These are phyloP conservation scores for Lactarius quietus DNA, from an alignment of 768 basidiomycete species.

Conservation along the genomic window DNA sequence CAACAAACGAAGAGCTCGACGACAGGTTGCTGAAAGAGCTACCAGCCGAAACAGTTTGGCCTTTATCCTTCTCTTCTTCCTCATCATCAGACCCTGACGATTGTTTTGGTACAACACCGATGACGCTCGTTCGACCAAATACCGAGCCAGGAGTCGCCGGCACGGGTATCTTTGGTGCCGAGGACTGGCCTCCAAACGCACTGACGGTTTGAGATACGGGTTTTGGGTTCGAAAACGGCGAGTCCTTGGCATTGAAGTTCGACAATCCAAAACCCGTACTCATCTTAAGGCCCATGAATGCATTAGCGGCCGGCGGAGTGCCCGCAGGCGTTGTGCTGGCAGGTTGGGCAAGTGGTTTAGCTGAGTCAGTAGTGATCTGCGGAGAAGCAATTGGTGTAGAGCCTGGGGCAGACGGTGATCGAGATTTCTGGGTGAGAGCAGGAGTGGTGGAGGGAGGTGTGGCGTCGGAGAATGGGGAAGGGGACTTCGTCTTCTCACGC, in stretches of 20 bases:
- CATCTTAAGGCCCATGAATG: conserved; percentile 24
- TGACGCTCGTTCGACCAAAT: conserved; percentile 34
- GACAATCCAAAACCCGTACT: conserved; percentile 21
- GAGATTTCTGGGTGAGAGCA: neutral
- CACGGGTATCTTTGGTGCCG: conserved; percentile 28
- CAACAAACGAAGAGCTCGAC: conserved; percentile 23
- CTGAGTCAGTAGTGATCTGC: neutral
- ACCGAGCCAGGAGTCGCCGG: conserved; percentile 34
- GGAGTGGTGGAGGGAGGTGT: conserved; percentile 3
- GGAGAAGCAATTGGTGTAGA: conserved; percentile 9
- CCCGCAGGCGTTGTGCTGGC: conserved; percentile 29
- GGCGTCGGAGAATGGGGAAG: neutral
- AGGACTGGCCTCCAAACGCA: conserved; percentile 13
- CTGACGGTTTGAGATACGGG: conserved; percentile 22
- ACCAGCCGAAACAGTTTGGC: conserved; percentile 14
- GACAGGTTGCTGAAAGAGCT: conserved; percentile 19
- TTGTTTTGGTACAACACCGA: conserved; percentile 3
- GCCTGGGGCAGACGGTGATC: neutral
- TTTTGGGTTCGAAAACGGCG: conserved; percentile 29
- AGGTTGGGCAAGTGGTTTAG: neutral
- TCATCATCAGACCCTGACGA: conserved; percentile 21
- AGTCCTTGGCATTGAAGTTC: conserved; percentile 25
- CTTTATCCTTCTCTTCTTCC: conserved; percentile 8
- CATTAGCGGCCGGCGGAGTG: conserved; percentile 23
- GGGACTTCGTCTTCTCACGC: neutral